phyloP scores from a whole-genome alignment of 2,329 filamentous ascomycete species.

The Zarea fungicola region DNA sequence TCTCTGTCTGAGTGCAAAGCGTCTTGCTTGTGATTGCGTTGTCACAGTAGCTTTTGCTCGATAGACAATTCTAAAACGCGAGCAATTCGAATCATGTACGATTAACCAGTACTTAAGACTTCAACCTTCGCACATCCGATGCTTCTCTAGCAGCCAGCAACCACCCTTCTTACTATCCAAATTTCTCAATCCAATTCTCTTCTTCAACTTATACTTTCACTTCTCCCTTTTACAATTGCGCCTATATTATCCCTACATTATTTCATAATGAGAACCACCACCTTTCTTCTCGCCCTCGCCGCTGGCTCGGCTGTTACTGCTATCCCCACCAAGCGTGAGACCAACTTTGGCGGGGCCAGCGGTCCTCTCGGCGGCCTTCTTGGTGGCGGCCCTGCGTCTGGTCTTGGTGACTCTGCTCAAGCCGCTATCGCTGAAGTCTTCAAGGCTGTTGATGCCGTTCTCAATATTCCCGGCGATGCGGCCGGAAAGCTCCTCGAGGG shows the following conservation, averaged over 20 bases:
- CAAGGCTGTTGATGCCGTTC: constrained; percentile 14
- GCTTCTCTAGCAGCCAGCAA: constrained; percentile 1
- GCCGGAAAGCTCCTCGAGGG: constrained; percentile 1
- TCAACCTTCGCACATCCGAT: no score
- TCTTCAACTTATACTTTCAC: background rate
- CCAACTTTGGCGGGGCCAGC: constrained; percentile 6
- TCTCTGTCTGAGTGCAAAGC: no score
- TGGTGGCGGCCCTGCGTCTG: background rate
- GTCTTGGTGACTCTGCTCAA: constrained; percentile 9
- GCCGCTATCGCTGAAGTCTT: constrained; percentile 13
- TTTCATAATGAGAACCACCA: constrained; percentile 7
- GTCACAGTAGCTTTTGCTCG: no score
- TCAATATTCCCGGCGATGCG: constrained; percentile 17
- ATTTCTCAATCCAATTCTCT: background rate
- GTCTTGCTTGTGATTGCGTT: no score
- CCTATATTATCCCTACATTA: background rate
- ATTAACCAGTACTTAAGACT: no score
- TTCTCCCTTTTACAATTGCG: background rate
- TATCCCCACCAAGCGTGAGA: constrained; percentile 8
- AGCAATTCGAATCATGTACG: no score
- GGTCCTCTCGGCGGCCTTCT: constrained; percentile 10
- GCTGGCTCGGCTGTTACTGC: constrained; percentile 7
- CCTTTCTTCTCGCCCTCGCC: background rate
- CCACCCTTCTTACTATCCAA: background rate
- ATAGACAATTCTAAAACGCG: no score